Base-by-base conservation (phyloP, 1,284 basidiomycete species). In the Ustilago esculenta region DNA sequence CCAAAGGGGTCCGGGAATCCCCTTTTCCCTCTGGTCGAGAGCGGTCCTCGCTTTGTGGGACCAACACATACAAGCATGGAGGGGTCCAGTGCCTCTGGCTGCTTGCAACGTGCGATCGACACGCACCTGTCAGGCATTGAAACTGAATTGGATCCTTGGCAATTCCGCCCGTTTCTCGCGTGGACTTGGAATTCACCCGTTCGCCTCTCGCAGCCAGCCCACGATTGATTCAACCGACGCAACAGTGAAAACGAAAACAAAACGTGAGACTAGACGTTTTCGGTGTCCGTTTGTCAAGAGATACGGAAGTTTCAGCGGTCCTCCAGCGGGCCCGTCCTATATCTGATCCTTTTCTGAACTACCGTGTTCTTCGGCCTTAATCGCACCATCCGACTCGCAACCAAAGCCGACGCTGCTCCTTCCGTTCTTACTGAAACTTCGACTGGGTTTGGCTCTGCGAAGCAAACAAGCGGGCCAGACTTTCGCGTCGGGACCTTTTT, bases 201-300 rank as follows among this genome's bases (percentile, higher is more conserved):
- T 6, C 8, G 15, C n/a, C n/a, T n/a, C 15, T 32, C 27, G 34
- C 41, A 17, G 37, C 10, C 14, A 33, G 18, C 24, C n/a, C n/a
- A n/a, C n/a, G n/a, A n/a, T n/a, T n/a, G 9, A 5, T 51, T 42
- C 14, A 50, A 41, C 36, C 46, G 58, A 61, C 51, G 49, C 57
- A 53, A 34, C 30, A 33, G 29, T 18, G 10, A 45, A 43, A 39
- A 43, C 27, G 12, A 12, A 29, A 29, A 12, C 27, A 29, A 12
- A 29, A n/a, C n/a, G n/a, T n/a, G n/a, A n/a, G n/a, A n/a, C n/a
- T n/a, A n/a, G n/a, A n/a, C n/a, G 18, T 44, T 49, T 41, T 32
- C 35, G 18, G 15, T 12, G 33, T 35, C 9, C 20, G 23, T 14
- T 37, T n/a, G 27, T 25, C 27, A 54, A n/a, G 27, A 54, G 48